Evolutionary conservation across 352 stramenopile species (phyloP), one percentile per base, ranked within the genome.

Genomic region (Pythium oligandrum): DNA sequence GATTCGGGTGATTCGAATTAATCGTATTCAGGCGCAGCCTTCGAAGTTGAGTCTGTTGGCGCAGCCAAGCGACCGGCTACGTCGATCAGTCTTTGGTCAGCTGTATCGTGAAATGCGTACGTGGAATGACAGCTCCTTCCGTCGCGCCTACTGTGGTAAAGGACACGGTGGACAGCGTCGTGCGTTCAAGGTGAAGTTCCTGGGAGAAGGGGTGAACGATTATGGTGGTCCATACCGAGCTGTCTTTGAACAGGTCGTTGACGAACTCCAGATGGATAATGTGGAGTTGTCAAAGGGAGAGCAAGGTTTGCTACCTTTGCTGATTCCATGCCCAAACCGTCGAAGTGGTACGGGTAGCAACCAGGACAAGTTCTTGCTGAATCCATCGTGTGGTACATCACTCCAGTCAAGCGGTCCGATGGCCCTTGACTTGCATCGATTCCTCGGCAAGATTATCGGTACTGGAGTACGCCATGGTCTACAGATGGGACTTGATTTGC

Each of bases 151-250:
- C 70, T 95, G 98, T 44, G 96, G 96, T 37, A 98, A 98, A 58
- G 96, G 96, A 43, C 96, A 99, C 55, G 96, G 95, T 34, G 95
- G 96, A 4, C 97, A 99, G 70, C 91, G 97, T 44, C 83, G 97
- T 48, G 95, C 95, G 47, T 99, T 99, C 66, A 99, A 99, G 70
- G 96, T 99, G n/a, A 99, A 99, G 61, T 97, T 99, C 47, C 74
- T 99, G 43, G 95, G 96, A 51, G 96, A 99, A 70, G 96, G 96
- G 44, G 97, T 99, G 32, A 98, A 99, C 67, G 97, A 99, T 73
- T 98, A 99, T 55, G 97, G 96, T 52, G 97, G 97, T 3, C 97
- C 97, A 11, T 99, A 99, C 73, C 80, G 97, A 40, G 96, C 97
- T 30, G 89, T 98, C 3, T 99, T 99, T 65, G 96, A 98, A 61